Base-by-base conservation (phyloP, 148 eudicot species). In the Rhododendron henanense region DNA sequence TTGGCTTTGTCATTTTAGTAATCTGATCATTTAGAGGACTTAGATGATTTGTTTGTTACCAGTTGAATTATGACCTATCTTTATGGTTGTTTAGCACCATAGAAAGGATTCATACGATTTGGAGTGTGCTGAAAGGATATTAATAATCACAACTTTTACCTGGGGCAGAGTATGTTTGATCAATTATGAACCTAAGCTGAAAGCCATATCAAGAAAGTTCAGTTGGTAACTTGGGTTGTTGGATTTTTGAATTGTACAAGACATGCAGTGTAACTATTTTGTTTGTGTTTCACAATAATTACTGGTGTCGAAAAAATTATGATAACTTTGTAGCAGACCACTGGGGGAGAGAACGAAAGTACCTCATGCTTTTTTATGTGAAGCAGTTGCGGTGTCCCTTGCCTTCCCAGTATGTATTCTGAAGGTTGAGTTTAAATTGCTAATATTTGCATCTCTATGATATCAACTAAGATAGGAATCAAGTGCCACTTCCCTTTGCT, bases 1-100 rank as follows among this genome's bases (percentile, higher is more conserved):
- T 63, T 85, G 80, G 82, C 57, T 83, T 16, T 47, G 44, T 69
- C 35, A 44, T 47, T 84, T 45, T 73, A 25, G 65, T 84, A 83
- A 14, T 78, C 41, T n/a, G 6, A 80, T 16, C 14, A 5, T 80
- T 48, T 80, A 16, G 63, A 48, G 33, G 39, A 51, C 16, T 80
- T 18, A n/a, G 82, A 48, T 80, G 37, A 80, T 51, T 80, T 25
- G 37, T 80, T 51, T 10, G 33, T 78, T 80, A 53, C 63, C n/a
- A 31, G 0, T 19, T 44, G 57, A 83, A 41, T 65, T 63, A 6
- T 44, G 77, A 10, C 74, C 55, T 47, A 33, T 83, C 48, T 15
- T 47, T 71, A 44, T 45, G 85, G 78, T 83, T 67, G 31, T 63
- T 39, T 61, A 16, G 75, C 25, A 82, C 35, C 51, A 59, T 13